A percentile compares a stretch with the other conserved stretches of the same genome.
Evolutionary conservation across 2,329 filamentous ascomycete species (phyloP).

Genomic region (Cladosporium velox): DNA sequence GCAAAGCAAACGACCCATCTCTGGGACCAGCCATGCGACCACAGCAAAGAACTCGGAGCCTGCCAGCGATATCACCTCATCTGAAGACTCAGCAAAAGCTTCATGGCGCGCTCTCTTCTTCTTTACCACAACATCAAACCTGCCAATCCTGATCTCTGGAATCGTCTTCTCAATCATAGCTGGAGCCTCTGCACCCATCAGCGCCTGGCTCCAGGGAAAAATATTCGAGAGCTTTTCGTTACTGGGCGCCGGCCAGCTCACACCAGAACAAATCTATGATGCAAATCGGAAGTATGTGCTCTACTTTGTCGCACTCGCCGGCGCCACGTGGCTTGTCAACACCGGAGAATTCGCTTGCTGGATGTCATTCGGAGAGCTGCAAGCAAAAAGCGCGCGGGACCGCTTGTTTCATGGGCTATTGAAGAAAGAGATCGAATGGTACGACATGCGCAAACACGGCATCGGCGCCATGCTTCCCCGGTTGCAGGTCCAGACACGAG

Average conservation of each 20-base stretch:
- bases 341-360: constrained; percentile 69
- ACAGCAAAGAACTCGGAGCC: constrained; percentile 16
- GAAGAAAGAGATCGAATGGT: constrained; percentile 78
- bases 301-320: constrained; percentile 64
- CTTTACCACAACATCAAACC: constrained; percentile 68
- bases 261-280: constrained; percentile 54
- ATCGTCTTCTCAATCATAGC: constrained; percentile 58
- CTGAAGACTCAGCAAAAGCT: constrained; percentile 24
- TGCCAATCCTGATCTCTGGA: constrained; percentile 56
- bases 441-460: constrained; percentile 71
- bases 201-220: constrained; percentile 71
- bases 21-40: constrained; percentile 22
- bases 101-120: constrained; percentile 65
- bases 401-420: constrained; percentile 69
- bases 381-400: constrained; percentile 67
- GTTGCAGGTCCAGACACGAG: constrained; percentile 77
- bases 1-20: constrained; percentile 26
- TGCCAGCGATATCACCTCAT: constrained; percentile 12
- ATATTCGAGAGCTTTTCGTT: constrained; percentile 72
- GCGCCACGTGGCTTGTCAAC: constrained; percentile 67
- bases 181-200: constrained; percentile 64
- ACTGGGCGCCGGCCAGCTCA: constrained; percentile 60
- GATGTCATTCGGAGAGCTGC: constrained; percentile 77
- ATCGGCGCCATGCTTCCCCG: constrained; percentile 69
- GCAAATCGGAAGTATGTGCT: constrained; percentile 62